Percentiles rank a stretch among this genome's conserved stretches.
These are phyloP conservation scores for Candida odintsovae DNA, from an alignment of 805 yeast species.

Conservation along the genomic window DNA sequence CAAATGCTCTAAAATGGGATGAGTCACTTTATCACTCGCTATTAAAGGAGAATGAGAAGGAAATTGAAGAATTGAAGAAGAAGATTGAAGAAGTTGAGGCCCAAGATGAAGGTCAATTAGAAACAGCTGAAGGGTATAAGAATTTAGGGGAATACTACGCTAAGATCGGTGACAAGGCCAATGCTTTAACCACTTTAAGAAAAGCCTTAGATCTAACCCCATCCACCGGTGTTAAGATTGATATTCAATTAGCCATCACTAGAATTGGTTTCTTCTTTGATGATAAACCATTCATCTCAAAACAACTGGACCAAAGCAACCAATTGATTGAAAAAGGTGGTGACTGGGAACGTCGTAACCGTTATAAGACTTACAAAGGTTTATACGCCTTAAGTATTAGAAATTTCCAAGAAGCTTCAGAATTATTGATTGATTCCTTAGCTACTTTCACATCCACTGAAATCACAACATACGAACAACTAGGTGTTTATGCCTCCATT, in stretches of 20 bases:
- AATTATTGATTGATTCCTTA: constrained; percentile 79
- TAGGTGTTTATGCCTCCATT: constrained; percentile 81
- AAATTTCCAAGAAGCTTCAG: constrained; percentile 80
- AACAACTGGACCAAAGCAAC: constrained; percentile 68
- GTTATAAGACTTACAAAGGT: constrained; percentile 89
- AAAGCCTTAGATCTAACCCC: constrained; percentile 77
- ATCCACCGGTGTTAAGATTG: constrained; percentile 87
- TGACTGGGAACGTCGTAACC: constrained; percentile 97
- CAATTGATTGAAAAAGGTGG: constrained; percentile 90
- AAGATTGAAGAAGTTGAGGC: constrained; percentile 44
- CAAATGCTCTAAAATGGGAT: constrained; percentile 50
- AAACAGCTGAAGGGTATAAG: constrained; percentile 68
- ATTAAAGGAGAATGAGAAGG: constrained; percentile 45
- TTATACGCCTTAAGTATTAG: constrained; percentile 79
- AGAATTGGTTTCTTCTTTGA: constrained; percentile 88
- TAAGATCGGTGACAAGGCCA: constrained; percentile 70
- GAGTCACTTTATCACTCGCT: constrained; percentile 47
- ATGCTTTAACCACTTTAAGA: constrained; percentile 60
- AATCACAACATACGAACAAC: constrained; percentile 79
- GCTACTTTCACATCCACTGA: constrained; percentile 95
- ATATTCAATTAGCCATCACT: constrained; percentile 71
- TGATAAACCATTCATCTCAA: constrained; percentile 64
- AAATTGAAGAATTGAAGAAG: constrained; percentile 41
- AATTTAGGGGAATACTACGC: constrained; percentile 87
- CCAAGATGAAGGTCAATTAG: constrained; percentile 79